These are phyloP conservation scores for Cryphonectria nitschkei DNA, from an alignment of 2,329 filamentous ascomycete species.

Conservation along the genomic window DNA sequence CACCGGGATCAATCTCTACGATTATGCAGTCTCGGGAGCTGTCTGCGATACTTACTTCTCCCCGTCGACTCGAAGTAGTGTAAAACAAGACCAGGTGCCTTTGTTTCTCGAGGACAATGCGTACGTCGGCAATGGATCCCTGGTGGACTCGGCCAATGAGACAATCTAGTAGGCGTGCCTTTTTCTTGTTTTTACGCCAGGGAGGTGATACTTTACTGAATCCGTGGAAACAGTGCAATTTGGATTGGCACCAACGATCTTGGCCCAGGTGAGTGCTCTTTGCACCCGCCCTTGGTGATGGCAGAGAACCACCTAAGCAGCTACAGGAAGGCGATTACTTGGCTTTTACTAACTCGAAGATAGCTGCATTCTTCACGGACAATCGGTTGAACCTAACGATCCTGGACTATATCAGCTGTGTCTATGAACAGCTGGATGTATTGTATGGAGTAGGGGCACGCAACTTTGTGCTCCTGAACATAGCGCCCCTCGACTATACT, in stretches of 20 bases:
- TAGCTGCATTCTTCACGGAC: conserved; percentile 55
- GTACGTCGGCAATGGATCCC: conserved; percentile 18
- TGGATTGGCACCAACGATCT: conserved; percentile 68
- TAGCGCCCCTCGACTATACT: conserved; percentile 55
- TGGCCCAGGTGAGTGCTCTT: conserved; percentile 40
- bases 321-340: no score
- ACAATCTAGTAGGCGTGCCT: conserved; percentile 23
- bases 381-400: conserved; percentile 53
- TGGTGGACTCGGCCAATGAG: conserved; percentile 19
- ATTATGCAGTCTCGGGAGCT: conserved; percentile 34
- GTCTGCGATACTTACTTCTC: conserved; percentile 31
- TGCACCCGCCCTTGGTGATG: no score
- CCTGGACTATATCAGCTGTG: conserved; percentile 56
- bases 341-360: not conserved
- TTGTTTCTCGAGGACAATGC: conserved; percentile 28
- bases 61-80: conserved; percentile 17
- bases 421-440: conserved; percentile 51
- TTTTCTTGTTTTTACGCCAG: not conserved
- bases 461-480: conserved; percentile 62
- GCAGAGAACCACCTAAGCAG: no score
- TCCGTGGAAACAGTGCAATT: conserved; percentile 41
- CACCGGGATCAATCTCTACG: conserved; percentile 28
- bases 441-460: conserved; percentile 57
- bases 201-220: not conserved
- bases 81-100: conserved; percentile 29